Conservation (phyloP, 805 yeast genomes). For the Starmerella powellii region DNA sequence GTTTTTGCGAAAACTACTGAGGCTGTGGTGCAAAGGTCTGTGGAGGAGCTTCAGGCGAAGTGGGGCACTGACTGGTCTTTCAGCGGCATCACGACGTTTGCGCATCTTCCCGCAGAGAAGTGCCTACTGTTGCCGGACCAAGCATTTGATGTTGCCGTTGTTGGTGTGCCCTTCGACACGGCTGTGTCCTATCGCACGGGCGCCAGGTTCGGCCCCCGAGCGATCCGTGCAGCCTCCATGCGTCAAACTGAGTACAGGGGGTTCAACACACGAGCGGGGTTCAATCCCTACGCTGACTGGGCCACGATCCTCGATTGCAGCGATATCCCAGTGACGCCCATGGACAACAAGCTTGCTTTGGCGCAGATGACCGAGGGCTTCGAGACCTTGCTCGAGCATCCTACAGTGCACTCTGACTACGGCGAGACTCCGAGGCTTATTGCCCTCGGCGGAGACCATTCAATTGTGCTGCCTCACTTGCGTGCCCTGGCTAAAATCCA, state of each 20-base stretch:
- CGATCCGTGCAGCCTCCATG: constrained; percentile 30
- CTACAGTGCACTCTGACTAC: constrained; percentile 21
- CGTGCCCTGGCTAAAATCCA: constrained; percentile 49
- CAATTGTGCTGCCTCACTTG: constrained; percentile 59
- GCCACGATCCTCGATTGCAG: constrained; percentile 52
- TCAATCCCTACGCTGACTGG: constrained; percentile 47
- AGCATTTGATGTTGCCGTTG: constrained; percentile 53
- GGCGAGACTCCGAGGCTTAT: constrained; percentile 47
- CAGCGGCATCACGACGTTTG: constrained; percentile 40
- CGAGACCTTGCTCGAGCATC: constrained; percentile 39
- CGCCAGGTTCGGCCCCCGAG: constrained; percentile 65
- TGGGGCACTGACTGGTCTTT: constrained; percentile 70
- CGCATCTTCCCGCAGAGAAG: constrained; percentile 50
- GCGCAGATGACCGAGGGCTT: constrained; percentile 48
- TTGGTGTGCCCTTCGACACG: constrained; percentile 78
- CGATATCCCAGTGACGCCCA: constrained; percentile 56
- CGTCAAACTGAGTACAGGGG: constrained; percentile 61
- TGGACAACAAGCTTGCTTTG: constrained; percentile 53
- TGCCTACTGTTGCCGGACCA: constrained; percentile 41
- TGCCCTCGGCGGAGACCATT: constrained; percentile 76
- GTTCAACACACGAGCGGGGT: constrained; percentile 52
- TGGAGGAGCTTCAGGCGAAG: constrained; percentile 37
- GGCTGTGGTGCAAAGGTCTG: too few relatives aligned
- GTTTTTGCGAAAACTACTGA: too few relatives aligned
- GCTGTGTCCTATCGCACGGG: constrained; percentile 71